phyloP scores from a whole-genome alignment of 1,139 yeast genomes.

The Pichia sp. region DNA sequence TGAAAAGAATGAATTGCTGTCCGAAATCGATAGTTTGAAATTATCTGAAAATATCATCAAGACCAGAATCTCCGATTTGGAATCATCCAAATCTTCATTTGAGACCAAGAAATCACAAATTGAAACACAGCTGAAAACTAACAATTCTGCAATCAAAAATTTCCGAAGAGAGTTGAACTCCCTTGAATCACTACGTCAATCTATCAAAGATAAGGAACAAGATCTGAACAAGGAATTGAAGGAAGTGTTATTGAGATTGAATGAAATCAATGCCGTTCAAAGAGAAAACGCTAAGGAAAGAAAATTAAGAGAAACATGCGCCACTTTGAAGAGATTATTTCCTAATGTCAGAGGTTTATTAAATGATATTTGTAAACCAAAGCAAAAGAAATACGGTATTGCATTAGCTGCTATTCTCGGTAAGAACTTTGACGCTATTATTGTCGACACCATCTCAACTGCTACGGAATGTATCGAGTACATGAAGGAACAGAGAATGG shows the following conservation, averaged over 20 bases:
- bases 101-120: conserved; percentile 37
- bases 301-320: conserved; percentile 67
- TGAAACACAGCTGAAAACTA: conserved; percentile 30
- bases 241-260: conserved; percentile 58
- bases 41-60: conserved; percentile 45
- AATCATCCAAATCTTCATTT: conserved; percentile 38
- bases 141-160: conserved; percentile 37
- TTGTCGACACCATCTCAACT: conserved; percentile 72
- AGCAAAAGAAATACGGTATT: conserved; percentile 67
- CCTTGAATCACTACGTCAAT: conserved; percentile 46
- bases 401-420: conserved; percentile 86
- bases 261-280: conserved; percentile 72
- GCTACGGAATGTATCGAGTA: conserved; percentile 85
- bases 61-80: conserved; percentile 40
- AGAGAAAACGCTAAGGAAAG: conserved; percentile 74
- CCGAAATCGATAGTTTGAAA: conserved; percentile 41
- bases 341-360: conserved; percentile 85
- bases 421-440: conserved; percentile 72
- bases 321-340: conserved; percentile 62
- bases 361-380: conserved; percentile 77
- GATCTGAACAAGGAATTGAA: conserved; percentile 64
- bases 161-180: conserved; percentile 39
- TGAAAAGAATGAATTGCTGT: conserved; percentile 43
- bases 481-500: conserved; percentile 82
- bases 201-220: conserved; percentile 46